Base-by-base conservation (phyloP, 108 stramenopile genomes). In the Parmales sp. region DNA sequence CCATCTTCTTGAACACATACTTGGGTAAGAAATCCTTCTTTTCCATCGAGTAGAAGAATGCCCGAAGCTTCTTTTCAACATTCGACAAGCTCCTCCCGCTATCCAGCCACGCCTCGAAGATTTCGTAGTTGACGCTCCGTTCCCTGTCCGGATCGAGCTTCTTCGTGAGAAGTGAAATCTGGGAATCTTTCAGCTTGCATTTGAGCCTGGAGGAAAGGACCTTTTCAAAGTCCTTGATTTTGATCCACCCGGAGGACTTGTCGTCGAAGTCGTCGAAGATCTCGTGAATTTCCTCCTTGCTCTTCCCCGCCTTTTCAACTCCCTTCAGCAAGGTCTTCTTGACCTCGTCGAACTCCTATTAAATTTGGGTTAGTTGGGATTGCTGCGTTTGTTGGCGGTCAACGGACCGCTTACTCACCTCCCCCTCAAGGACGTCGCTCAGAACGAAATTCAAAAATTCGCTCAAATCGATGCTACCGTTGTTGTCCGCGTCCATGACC, bases 1-100 rank as follows among this genome's bases (percentile, higher is more conserved):
- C 54, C 54, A 60, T 60, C 54, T 60, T 60, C 54, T 60, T 28
- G 54, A 60, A 60, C 29, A 60, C 36, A 16, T 9, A 18, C 31
- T 11, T 20, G 11, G 54, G 54, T 34, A 31, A 31, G 54, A 34
- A 60, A 11, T 31, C 54, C 11, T 31, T 9, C 20, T 60, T 31
- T 31, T 60, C 36, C 54, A 60, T 60, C 54, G 36, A 34, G 54
- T 26, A 9, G 29, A 60, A 60, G 20, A 60, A 60, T 2, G 28
- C 4, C 26, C 29, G 2, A 20, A 60, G 31, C 54, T 60, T 60
- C 2, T 60, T 60, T 16, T 60, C 54, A 16, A 60, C 54, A 2
- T 31, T 13, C 31, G 29, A 28, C 31, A 16, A 18, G 23, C 36
- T 31, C 2, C 54, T 9, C 2, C 54, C 54, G 6, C 31, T 34